Base-by-base conservation (phyloP, 139 green algal genomes). In the Gonium pectorale region DNA sequence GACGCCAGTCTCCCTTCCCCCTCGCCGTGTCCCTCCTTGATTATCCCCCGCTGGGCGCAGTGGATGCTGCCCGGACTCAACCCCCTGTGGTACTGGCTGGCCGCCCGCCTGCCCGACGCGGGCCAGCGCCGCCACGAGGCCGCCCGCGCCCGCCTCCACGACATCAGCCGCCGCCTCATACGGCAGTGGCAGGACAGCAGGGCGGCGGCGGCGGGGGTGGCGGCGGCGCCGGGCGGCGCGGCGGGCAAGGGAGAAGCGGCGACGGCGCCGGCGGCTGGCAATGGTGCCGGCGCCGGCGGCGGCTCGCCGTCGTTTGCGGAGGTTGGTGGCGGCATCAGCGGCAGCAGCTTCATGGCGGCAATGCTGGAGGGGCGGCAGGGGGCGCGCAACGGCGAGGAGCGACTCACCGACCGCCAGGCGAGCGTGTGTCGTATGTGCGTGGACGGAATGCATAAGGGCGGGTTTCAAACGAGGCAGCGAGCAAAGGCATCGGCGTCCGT, bases 281-380 rank as follows among this genome's bases (percentile, higher is more conserved):
- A n/a, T n/a, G n/a, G n/a, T n/a, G n/a, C n/a, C n/a, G 59, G 59
- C 59, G 59, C 17, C 59, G 46, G 13, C 46, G 46, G 46, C 46
- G 46, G 46, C 15, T 54, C n/a, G n/a, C n/a, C n/a, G n/a, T n/a
- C 46, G 13, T 67, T 67, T 27, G 26, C 7, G 6, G 60, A 67
- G 60, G 60, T 67, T n/a, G 60, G 60, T 31, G 60, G 63, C 63
- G 63, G 63, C 63, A 69, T 69, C 63, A 44, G 17, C 63, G 17
- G 11, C 33, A 69, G n/a, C n/a, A n/a, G n/a, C n/a, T n/a, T n/a
- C n/a, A n/a, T n/a, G n/a, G n/a, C n/a, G n/a, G n/a, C n/a, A 35
- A 33, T 29, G 13, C 63, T 69, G 63, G 63, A n/a, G 6, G 33
- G 63, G 33, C n/a, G 27, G 6, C 2, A 7, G 26, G 26, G 63